A percentile compares a stretch with the other conserved stretches of the same genome.
These are phyloP conservation scores for Aeschynomene evenia DNA, from an alignment of 306 rosid genomes.

Conservation along the genomic window DNA sequence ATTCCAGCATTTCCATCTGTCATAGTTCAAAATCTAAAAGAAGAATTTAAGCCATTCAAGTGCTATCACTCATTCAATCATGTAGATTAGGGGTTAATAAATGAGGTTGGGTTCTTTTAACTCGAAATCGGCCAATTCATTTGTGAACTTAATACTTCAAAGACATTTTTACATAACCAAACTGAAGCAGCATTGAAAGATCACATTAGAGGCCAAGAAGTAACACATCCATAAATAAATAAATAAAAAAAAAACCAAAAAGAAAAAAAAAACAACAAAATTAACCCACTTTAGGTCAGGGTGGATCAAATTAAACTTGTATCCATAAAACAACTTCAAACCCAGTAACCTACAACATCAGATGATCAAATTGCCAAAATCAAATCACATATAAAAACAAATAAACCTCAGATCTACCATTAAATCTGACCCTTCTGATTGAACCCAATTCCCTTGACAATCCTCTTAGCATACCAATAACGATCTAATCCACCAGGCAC, in stretches of 20 bases:
- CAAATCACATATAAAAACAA: background rate
- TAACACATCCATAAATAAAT: background rate
- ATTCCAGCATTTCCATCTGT: constrained; percentile 13
- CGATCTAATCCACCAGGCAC: constrained; percentile 5
- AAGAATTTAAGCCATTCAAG: background rate
- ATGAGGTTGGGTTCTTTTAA: background rate
- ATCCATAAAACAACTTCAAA: constrained; percentile 7
- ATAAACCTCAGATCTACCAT: constrained; percentile 25
- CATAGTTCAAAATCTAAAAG: background rate
- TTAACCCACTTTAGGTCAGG: background rate
- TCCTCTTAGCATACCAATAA: background rate
- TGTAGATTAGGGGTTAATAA: background rate
- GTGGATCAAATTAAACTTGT: background rate
- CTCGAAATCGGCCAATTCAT: constrained; percentile 1
- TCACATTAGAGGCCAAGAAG: constrained; percentile 4
- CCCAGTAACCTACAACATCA: background rate
- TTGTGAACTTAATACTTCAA: background rate
- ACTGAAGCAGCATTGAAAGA: background rate
- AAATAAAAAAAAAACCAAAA: too few relatives aligned
- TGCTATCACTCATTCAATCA: constrained; percentile 11
- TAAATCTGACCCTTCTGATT: constrained; percentile 18
- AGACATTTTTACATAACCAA: background rate
- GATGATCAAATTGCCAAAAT: background rate
- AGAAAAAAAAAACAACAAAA: background rate
- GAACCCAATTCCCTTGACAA: constrained; percentile 12